Conservation (phyloP, 306 rosid genomes). For the Arachis hypogaea region DNA sequence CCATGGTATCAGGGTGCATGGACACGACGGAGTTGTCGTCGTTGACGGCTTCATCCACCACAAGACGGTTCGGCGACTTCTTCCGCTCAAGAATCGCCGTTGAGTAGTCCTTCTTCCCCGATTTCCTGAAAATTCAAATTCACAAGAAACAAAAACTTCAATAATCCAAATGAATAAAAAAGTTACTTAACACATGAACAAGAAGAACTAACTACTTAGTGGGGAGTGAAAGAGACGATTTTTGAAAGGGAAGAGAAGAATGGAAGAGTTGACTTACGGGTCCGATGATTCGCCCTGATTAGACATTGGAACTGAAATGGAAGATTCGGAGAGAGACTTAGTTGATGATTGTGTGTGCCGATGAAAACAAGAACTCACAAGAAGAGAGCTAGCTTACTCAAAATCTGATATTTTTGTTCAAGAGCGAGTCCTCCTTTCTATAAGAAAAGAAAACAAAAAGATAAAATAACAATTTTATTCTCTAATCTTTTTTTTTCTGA, state of each 20-base stretch:
- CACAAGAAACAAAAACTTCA: neutral
- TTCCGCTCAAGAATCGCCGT: slow-evolving; percentile 66
- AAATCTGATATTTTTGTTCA: neutral
- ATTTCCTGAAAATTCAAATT: slow-evolving; percentile 41
- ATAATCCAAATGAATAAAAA: neutral
- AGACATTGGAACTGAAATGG: slow-evolving; percentile 41
- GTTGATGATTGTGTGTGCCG: neutral
- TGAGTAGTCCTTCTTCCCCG: slow-evolving; percentile 57
- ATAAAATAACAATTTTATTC: no score
- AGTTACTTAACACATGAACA: no score
- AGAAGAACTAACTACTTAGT: neutral
- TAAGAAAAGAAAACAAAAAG: neutral
- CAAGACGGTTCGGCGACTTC: slow-evolving; percentile 58
- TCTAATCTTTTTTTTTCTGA: no score
- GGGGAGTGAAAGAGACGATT: neutral
- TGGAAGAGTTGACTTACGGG: slow-evolving; percentile 45
- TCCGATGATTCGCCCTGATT: slow-evolving; percentile 56
- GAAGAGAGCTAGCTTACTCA: neutral
- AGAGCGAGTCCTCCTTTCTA: no score
- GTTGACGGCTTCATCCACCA: slow-evolving; percentile 58
- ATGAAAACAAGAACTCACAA: neutral
- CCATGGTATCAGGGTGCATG: slow-evolving; percentile 58
- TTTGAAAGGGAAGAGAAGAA: neutral
- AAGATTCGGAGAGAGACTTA: slow-evolving; percentile 16
- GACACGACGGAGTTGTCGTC: slow-evolving; percentile 61